Conservation (phyloP, 2,329 filamentous ascomycete genomes). For the Alternaria triticina region DNA sequence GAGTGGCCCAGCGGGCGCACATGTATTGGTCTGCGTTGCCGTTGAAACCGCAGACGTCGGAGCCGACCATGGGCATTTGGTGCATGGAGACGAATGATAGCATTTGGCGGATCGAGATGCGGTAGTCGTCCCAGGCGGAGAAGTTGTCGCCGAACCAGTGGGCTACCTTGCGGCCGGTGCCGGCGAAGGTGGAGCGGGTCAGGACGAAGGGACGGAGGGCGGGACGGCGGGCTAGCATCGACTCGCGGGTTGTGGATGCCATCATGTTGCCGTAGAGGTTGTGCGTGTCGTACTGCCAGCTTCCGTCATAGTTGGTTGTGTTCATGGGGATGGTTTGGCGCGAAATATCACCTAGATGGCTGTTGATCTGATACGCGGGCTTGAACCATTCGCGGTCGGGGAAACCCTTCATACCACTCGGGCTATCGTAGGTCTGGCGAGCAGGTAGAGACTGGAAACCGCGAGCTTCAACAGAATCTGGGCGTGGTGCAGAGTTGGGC, state of each 20-base stretch:
- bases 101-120: constrained; percentile 51
- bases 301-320: constrained; percentile 70
- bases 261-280: constrained; percentile 81
- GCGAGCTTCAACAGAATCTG: neutral
- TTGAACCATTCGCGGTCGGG: constrained; percentile 68
- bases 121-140: constrained; percentile 54
- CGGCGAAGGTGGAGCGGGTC: constrained; percentile 77
- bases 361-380: constrained; percentile 70
- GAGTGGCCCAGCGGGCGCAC: constrained; percentile 76
- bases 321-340: constrained; percentile 67
- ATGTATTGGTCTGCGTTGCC: constrained; percentile 70
- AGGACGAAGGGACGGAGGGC: constrained; percentile 71
- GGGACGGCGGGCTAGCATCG: constrained; percentile 72
- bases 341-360: constrained; percentile 58
- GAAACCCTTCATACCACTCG: constrained; percentile 60
- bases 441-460: constrained; percentile 1
- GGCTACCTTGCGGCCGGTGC: constrained; percentile 66
- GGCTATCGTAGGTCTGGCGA: constrained; percentile 29
- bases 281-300: constrained; percentile 75
- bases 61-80: constrained; percentile 57
- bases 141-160: constrained; percentile 68
- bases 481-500: neutral
- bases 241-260: constrained; percentile 67
- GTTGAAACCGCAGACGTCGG: constrained; percentile 79
- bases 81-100: constrained; percentile 56